phyloP scores from a whole-genome alignment of 768 basidiomycete genomes.

The Rhodotorula graminis region DNA sequence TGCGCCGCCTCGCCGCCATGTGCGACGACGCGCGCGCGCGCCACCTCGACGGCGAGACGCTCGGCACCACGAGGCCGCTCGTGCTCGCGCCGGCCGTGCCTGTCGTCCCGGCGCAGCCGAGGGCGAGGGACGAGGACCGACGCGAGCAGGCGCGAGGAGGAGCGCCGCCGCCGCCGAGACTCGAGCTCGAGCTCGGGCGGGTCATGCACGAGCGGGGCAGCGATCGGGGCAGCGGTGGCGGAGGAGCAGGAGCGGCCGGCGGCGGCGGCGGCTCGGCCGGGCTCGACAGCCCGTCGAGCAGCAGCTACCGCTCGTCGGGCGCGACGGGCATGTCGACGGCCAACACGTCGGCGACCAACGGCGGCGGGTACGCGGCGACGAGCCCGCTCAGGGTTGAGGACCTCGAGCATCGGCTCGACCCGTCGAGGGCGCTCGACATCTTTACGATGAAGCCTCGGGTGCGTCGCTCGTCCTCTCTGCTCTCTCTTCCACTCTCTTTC shows the following conservation, averaged over 20 bases:
- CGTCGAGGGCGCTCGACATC: conserved; percentile 77
- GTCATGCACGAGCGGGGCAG: neutral
- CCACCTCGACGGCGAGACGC: neutral
- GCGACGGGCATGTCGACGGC: conserved; percentile 27
- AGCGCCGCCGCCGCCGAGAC: conserved; percentile 9
- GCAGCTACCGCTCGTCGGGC: conserved; percentile 25
- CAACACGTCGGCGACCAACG: conserved; percentile 12
- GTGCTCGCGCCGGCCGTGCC: too few relatives aligned
- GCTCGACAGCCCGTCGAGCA: neutral
- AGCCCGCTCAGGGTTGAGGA: conserved; percentile 58
- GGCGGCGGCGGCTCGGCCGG: too few relatives aligned
- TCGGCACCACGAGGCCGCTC: too few relatives aligned
- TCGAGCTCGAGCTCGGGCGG: conserved; percentile 3
- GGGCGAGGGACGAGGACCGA: neutral
- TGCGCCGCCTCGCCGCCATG: conserved; percentile 66
- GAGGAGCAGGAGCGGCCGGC: too few relatives aligned
- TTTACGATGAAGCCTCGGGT: conserved; percentile 95
- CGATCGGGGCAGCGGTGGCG: neutral
- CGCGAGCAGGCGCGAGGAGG: neutral
- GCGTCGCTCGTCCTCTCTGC: conserved; percentile 30
- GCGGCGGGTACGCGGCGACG: conserved; percentile 46
- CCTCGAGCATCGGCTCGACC: conserved; percentile 72
- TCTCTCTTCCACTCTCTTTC: conserved; percentile 7
- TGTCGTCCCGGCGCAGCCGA: too few relatives aligned
- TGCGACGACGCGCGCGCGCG: conserved; percentile 21